Conservation (phyloP, 768 basidiomycete genomes). For the Lactarius vividus region DNA sequence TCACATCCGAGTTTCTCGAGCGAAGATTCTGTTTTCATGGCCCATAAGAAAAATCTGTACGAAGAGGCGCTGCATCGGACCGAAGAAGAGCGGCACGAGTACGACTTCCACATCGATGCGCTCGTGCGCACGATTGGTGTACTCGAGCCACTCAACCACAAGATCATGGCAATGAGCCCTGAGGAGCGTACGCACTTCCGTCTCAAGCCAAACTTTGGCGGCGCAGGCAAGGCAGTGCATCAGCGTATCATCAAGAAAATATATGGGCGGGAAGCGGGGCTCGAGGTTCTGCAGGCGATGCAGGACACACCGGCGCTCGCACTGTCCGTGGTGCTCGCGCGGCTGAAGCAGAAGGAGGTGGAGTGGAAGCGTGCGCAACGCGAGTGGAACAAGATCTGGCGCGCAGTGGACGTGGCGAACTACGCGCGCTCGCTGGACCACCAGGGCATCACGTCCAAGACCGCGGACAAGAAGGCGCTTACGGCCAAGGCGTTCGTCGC, state of each 20-base stretch:
- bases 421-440: slow-evolving; percentile 93
- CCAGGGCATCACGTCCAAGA: slow-evolving; percentile 88
- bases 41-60: slow-evolving; percentile 92
- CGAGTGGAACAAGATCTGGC: slow-evolving; percentile 99
- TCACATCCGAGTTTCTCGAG: slow-evolving; percentile 95
- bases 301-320: slow-evolving; percentile 89
- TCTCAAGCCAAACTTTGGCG: slow-evolving; percentile 85
- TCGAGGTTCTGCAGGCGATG: slow-evolving; percentile 82
- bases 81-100: slow-evolving; percentile 98
- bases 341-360: slow-evolving; percentile 94
- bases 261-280: slow-evolving; percentile 82
- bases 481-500: slow-evolving; percentile 72
- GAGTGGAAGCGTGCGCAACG: slow-evolving; percentile 97
- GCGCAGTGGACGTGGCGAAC: slow-evolving; percentile 93
- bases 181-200: slow-evolving; percentile 83
- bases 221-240: slow-evolving; percentile 82
- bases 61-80: slow-evolving; percentile 95
- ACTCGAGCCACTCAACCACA: slow-evolving; percentile 88
- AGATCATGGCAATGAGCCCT: slow-evolving; percentile 71
- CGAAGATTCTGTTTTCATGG: slow-evolving; percentile 88
- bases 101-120: slow-evolving; percentile 98
- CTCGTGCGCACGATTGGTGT: slow-evolving; percentile 86
- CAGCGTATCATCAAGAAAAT: slow-evolving; percentile 96
- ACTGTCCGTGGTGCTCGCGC: slow-evolving; percentile 83
- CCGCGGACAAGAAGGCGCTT: slow-evolving; percentile 81